These are phyloP conservation scores for Phoma sp. DNA, from an alignment of 2,329 filamentous ascomycete species.

Conservation along the genomic window DNA sequence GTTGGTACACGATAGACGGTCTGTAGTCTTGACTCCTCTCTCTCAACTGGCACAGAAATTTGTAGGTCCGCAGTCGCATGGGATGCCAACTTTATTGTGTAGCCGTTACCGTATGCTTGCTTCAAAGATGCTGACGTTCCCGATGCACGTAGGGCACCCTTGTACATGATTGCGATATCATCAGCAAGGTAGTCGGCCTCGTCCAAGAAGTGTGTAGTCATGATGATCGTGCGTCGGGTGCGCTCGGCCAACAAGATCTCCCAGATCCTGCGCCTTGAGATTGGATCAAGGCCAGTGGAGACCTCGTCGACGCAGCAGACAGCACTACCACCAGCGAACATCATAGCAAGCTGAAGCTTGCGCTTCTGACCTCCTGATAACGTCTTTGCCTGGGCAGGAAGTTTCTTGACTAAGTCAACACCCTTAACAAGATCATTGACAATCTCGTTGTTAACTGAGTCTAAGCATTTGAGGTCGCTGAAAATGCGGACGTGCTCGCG, in stretches of 20 bases:
- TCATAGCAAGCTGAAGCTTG: constrained; percentile 89
- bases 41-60: constrained; percentile 21
- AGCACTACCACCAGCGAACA: constrained; percentile 84
- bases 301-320: constrained; percentile 92
- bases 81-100: constrained; percentile 49
- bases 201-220: constrained; percentile 91
- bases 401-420: constrained; percentile 77
- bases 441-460: constrained; percentile 52
- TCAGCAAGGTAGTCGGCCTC: constrained; percentile 88
- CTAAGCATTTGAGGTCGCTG: constrained; percentile 33
- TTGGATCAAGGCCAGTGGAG: constrained; percentile 81
- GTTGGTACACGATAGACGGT: constrained; percentile 74
- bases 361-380: constrained; percentile 88
- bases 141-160: constrained; percentile 76
- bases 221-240: constrained; percentile 76
- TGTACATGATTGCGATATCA: constrained; percentile 83
- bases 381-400: constrained; percentile 71
- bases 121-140: constrained; percentile 86
- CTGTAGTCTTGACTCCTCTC: constrained; percentile 66
- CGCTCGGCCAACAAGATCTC: constrained; percentile 86
- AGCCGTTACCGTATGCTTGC: constrained; percentile 77
- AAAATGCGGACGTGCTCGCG: constrained; percentile 38
- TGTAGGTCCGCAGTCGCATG: constrained; percentile 19
- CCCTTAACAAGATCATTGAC: constrained; percentile 54
- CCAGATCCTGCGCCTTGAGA: constrained; percentile 87